Base-by-base conservation (phyloP, 1,139 yeast genomes). In the Pichia sp. region DNA sequence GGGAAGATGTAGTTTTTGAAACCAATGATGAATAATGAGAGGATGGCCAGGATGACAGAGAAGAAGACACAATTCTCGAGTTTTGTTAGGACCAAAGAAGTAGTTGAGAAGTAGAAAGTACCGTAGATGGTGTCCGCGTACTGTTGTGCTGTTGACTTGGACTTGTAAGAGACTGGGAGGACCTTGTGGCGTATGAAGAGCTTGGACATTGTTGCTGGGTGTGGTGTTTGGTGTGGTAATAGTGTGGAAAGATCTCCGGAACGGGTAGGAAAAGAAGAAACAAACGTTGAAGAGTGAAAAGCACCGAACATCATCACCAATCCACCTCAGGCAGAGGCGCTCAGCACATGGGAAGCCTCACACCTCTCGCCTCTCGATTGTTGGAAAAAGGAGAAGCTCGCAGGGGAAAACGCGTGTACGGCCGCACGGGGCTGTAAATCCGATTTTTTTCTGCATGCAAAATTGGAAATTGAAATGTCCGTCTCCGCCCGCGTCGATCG, bases 1-100 rank as follows among this genome's bases (percentile, higher is more conserved):
- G 53, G 53, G 14, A 42, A 20, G 10, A 50, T 36, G 19, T 46
- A 50, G n/a, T 47, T 50, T n/a, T 47, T 47, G 17, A 38, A 44
- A 2, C 51, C 53, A 21, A 40, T 14, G 2, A 37, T 17, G 4
- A 40, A 19, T n/a, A 50, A 27, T 14, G 21, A 14, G 11, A 34
- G 14, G 9, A 50, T 19, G 3, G 41, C 9, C 1, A 44, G 22
- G 1, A 12, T 22, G 8, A 50, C n/a, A 3, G 42, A 12, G 8
- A 22, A 15, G 18, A 31, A 36, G 5, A 36, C n/a, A 14, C 19
- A 34, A 7, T 38, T 45, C 32, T 50, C 53, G 19, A 35, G 32
- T 19, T 28, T 37, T 12, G 53, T 50, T 31, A 45, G 10, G 11
- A 39, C 31, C 15, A 21, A 22, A 2, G 31, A 18, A 10, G 47